These are phyloP conservation scores for Aspergillus puulaauensis DNA, from an alignment of 2,329 filamentous ascomycete genomes.

Conservation along the genomic window DNA sequence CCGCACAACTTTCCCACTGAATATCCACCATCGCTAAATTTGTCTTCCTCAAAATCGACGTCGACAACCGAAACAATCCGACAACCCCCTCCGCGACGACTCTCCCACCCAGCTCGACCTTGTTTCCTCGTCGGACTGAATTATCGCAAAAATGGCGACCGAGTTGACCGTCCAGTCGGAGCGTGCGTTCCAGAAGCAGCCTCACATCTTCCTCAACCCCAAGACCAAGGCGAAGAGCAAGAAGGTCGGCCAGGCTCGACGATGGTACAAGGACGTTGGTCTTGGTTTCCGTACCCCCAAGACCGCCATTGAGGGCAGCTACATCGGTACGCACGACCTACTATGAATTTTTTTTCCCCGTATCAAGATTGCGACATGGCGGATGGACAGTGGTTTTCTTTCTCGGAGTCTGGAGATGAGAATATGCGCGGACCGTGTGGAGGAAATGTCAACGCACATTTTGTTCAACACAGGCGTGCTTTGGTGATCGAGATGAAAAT, in stretches of 20 bases:
- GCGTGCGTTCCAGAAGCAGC: conserved; percentile 99
- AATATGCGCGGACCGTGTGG: conserved; percentile 1
- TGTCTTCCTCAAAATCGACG: conserved; percentile 44
- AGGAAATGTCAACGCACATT: not conserved
- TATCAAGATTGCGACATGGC: conserved; percentile 19
- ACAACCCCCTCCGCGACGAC: conserved; percentile 32
- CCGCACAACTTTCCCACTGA: conserved; percentile 38
- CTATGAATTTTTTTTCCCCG: conserved; percentile 20
- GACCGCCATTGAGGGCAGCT: conserved; percentile 96
- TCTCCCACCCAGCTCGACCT: conserved; percentile 36
- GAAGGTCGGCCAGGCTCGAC: conserved; percentile 84
- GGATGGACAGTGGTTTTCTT: conserved; percentile 9
- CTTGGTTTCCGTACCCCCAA: conserved; percentile 98
- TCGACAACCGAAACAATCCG: conserved; percentile 33
- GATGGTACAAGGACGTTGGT: conserved; percentile 99
- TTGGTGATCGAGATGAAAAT: not conserved
- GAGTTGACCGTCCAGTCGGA: conserved; percentile 99
- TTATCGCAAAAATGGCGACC: conserved; percentile 80
- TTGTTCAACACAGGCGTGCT: not conserved
- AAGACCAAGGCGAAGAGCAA: conserved; percentile 83
- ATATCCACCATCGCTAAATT: conserved; percentile 35
- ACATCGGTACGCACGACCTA: conserved; percentile 80
- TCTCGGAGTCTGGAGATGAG: conserved; percentile 18
- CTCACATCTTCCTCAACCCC: conserved; percentile 99
- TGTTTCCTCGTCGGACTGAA: conserved; percentile 47